phyloP scores from a whole-genome alignment of 768 basidiomycete species.

The Mrakia gelida region DNA sequence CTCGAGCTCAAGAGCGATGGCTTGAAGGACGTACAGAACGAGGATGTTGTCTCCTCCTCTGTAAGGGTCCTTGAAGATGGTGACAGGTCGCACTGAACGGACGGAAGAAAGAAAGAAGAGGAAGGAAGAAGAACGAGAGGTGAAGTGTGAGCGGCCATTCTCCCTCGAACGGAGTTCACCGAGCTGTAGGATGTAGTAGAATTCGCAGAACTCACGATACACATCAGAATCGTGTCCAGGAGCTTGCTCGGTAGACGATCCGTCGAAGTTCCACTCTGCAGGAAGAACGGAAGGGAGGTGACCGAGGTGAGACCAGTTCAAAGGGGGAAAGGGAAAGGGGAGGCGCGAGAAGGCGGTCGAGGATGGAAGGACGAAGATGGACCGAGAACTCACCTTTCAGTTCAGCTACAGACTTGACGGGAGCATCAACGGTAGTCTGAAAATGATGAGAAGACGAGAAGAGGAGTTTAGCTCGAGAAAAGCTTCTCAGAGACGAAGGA shows the following conservation, averaged over 20 bases:
- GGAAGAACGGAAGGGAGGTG: background rate
- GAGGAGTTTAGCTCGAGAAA: background rate
- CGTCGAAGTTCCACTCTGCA: slow-evolving; percentile 31
- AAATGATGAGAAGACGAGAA: background rate
- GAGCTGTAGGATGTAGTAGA: background rate
- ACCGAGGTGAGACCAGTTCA: background rate
- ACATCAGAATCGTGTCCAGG: slow-evolving; percentile 94
- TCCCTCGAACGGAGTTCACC: background rate
- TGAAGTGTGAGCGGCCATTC: background rate
- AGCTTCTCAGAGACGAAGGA: background rate
- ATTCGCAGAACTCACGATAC: slow-evolving; percentile 51
- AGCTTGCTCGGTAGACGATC: slow-evolving; percentile 77
- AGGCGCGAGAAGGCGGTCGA: background rate
- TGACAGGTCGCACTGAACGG: slow-evolving; percentile 65
- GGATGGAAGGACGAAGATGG: background rate
- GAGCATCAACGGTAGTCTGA: slow-evolving; percentile 19
- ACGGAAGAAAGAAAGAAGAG: background rate
- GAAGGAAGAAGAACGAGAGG: background rate
- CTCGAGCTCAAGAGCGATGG: background rate
- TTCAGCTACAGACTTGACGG: slow-evolving; percentile 29
- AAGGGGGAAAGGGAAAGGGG: background rate
- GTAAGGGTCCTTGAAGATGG: slow-evolving; percentile 99
- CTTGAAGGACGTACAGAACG: slow-evolving; percentile 50
- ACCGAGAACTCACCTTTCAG: slow-evolving; percentile 25
- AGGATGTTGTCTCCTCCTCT: slow-evolving; percentile 97